These are phyloP conservation scores for Pseudozyma sp. DNA, from an alignment of 1,284 basidiomycete species.

Conservation along the genomic window DNA sequence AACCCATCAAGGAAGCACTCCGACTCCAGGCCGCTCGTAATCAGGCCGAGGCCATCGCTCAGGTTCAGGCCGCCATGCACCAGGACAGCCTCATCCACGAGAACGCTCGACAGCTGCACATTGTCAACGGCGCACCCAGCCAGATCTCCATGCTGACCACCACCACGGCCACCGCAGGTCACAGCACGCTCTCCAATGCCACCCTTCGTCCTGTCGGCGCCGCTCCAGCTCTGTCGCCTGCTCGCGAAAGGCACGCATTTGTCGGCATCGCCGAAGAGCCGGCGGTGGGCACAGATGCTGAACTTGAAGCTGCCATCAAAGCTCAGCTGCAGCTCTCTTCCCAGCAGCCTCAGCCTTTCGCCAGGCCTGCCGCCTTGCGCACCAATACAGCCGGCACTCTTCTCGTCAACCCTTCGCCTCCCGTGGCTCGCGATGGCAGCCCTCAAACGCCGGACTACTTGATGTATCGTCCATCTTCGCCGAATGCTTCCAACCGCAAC, in stretches of 20 bases:
- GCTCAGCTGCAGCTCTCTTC: conserved; percentile 28
- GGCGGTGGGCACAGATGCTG: conserved; percentile 13
- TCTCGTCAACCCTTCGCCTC: conserved; percentile 55
- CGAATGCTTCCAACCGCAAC: conserved; percentile 38
- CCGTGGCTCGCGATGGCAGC: conserved; percentile 18
- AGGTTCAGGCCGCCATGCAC: conserved; percentile 72
- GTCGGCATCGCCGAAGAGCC: conserved; percentile 53
- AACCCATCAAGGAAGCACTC: conserved; percentile 86
- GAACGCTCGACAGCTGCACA: conserved; percentile 54
- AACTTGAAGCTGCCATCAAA: conserved; percentile 38
- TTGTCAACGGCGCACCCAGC: conserved; percentile 61
- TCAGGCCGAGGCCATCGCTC: conserved; percentile 83
- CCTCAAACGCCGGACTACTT: conserved; percentile 49
- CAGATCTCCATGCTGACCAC: conserved; percentile 51
- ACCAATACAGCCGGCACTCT: conserved; percentile 60
- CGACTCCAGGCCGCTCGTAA: conserved; percentile 74
- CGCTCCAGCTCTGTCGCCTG: conserved; percentile 16
- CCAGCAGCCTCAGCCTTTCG: conserved; percentile 18
- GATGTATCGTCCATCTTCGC: conserved; percentile 44
- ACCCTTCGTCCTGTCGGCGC: conserved; percentile 19
- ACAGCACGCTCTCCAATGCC: conserved; percentile 45
- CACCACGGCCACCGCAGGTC: conserved; percentile 53
- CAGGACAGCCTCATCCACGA: conserved; percentile 72
- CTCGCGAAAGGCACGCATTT: conserved; percentile 35
- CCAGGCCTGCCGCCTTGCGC: conserved; percentile 40